Percentiles rank a stretch among this genome's conserved stretches.
phyloP scores from a whole-genome alignment of 306 rosid genomes.

The Prunus persica region Prunus_persica_NCBIv2 NC_034015.1:14846001-14846500 shows the following conservation, averaged over 20 bases:
- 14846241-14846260: background rate
- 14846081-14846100: too few species aligned
- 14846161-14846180: background rate
- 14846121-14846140: too few species aligned
- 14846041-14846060: too few species aligned
- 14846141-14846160: too few species aligned
- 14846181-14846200: background rate
- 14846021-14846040: too few species aligned
- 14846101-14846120: too few species aligned
- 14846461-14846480: slow-evolving; percentile 17
- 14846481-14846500: slow-evolving; percentile 33
- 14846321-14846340: background rate
- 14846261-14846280: background rate
- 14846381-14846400: background rate
- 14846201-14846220: background rate
- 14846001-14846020: too few species aligned
- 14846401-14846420: background rate
- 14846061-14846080: too few species aligned
- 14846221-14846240: background rate
- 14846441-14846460: background rate
- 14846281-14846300: background rate
- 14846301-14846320: background rate
- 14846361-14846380: background rate
- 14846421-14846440: background rate
- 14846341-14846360: background rate